These are phyloP conservation scores for Hyparrhenia diplandra DNA, from an alignment of 176 grass and related monocot genomes.

Conservation along the genomic window DNA sequence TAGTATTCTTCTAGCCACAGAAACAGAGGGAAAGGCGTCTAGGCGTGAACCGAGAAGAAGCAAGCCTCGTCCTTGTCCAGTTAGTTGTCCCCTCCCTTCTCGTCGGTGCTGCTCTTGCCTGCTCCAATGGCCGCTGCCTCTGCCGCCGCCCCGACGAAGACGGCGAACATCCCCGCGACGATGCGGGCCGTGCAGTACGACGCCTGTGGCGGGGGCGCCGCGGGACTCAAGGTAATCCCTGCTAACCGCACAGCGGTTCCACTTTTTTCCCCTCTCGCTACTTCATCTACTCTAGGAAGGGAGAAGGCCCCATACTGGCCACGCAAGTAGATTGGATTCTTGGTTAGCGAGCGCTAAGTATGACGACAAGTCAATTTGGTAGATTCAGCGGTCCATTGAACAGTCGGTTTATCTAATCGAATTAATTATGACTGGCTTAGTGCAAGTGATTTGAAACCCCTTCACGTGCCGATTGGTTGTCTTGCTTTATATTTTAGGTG, in stretches of 20 bases:
- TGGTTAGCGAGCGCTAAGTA: not conserved
- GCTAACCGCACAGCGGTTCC: not conserved
- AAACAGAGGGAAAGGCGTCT: too few relatives aligned
- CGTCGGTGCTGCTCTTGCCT: not conserved
- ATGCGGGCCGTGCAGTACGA: slow-evolving; percentile 55
- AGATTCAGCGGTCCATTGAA: too few relatives aligned
- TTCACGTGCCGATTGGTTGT: not conserved
- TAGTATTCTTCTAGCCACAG: too few relatives aligned
- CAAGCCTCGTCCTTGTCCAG: too few relatives aligned
- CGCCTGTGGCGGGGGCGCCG: slow-evolving; percentile 25
- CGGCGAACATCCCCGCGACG: not conserved
- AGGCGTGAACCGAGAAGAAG: too few relatives aligned
- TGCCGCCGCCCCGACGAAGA: not conserved
- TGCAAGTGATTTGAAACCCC: too few relatives aligned
- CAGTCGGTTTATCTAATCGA: too few relatives aligned
- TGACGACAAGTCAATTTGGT: too few relatives aligned
- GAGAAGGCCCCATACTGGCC: not conserved
- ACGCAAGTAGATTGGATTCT: not conserved
- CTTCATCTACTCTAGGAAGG: too few relatives aligned
- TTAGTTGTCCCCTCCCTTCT: too few relatives aligned
- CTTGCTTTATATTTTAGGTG: too few relatives aligned
- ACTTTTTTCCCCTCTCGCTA: not conserved
- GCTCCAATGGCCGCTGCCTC: slow-evolving; percentile 34
- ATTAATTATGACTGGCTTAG: too few relatives aligned
- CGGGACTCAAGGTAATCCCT: slow-evolving; percentile 21